A percentile compares a stretch with the other conserved stretches of the same genome.
phyloP scores from a whole-genome alignment of 106 monocot species.

The Allium sativum region DNA sequence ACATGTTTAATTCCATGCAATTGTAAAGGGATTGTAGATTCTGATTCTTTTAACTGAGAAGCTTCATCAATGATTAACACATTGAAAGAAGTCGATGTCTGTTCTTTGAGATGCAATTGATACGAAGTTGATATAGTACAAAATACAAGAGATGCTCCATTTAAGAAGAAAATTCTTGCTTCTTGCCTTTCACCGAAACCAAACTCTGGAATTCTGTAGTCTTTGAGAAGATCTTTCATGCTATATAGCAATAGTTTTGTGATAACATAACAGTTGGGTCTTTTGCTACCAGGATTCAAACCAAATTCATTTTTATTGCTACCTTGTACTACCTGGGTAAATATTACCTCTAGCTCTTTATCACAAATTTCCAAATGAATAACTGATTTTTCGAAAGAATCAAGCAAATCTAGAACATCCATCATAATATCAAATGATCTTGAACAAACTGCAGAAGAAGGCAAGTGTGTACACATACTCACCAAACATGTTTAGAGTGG shows the following conservation, averaged over 20 bases:
- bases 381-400: neutral
- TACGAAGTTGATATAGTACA: conserved; percentile 28
- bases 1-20: conserved; percentile 26
- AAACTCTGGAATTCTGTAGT: neutral
- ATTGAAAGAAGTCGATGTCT: neutral
- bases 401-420: neutral
- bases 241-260: neutral
- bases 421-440: neutral
- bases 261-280: neutral
- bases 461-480: conserved; percentile 3
- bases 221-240: neutral
- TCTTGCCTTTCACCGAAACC: neutral
- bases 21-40: conserved; percentile 50
- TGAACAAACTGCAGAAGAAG: neutral
- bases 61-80: conserved; percentile 38
- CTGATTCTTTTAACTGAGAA: conserved; percentile 61
- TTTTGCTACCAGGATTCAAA: neutral
- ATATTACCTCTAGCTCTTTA: neutral
- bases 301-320: neutral
- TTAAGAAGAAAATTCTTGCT: conserved; percentile 15
- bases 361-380: neutral
- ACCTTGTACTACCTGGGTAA: neutral
- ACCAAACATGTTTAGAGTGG: neutral
- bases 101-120: conserved; percentile 5
- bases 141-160: conserved; percentile 12